Evolutionary conservation across 306 rosid species (phyloP), one percentile per base, ranked within the genome.

Genomic region (Dicorynia guianensis): DNA sequence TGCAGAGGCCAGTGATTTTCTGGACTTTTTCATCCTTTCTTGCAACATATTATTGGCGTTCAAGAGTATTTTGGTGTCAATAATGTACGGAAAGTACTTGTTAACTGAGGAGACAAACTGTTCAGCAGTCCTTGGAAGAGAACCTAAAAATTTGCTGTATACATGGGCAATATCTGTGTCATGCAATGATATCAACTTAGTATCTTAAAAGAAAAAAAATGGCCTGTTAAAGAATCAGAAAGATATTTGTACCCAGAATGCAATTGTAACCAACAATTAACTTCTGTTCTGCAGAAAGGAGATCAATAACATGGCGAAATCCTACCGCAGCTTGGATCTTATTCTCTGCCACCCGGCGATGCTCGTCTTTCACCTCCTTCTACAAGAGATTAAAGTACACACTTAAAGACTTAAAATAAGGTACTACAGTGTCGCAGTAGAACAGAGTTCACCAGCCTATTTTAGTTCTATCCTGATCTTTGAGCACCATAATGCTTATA

Each of bases 281-380:
- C 84, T 95, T 95, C 79, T 87, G 69, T 71, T 95, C 99, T 12
- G 85, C 76, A 6, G 96, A 89, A 75, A 95, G 96, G 80, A 95
- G 92, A 81, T 95, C 99, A 73, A 95, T 87, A 74, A 92, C 97
- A 77, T 92, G 99, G 57, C 99, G 97, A 75, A 95, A 90, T 75
- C 99, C 99, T 13, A 89, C 83, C 4, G 97, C 99, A 75, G 80
- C 66, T 82, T 86, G 89, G 76, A 95, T 81, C 80, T 87, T 92
- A 80, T 39, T 67, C 80, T 92, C 88, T 60, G 68, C 86, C 33
- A 35, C 84, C 83, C 79, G 72, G 57, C 11, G 76, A 70, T 64
- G 80, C 39, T 87, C 89, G 17, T 86, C 86, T 73, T 92, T 90
- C 67, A 95, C 85, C 83, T 89, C 93, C 72, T 82, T 82, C 99